Percentiles rank a stretch among this genome's conserved stretches.
phyloP scores from a whole-genome alignment of 768 basidiomycete species.

The Calocera cornea region DNA sequence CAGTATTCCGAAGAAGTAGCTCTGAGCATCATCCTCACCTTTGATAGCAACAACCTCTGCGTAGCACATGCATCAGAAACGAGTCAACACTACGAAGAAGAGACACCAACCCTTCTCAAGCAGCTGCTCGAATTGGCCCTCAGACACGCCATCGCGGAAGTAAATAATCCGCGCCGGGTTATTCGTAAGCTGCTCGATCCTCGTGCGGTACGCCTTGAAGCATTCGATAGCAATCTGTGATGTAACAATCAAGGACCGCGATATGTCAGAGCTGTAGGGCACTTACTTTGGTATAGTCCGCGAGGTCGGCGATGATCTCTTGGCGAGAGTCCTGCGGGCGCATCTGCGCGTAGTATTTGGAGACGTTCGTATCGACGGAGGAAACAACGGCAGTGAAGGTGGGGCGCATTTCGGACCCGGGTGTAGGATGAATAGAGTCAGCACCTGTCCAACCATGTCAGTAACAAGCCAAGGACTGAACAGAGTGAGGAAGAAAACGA shows the following conservation, averaged over 20 bases:
- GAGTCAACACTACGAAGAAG: constrained; percentile 3
- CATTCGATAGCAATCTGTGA: constrained; percentile 25
- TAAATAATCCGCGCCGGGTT: constrained; percentile 38
- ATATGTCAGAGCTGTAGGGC: neutral
- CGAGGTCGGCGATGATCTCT: constrained; percentile 64
- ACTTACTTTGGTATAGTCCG: constrained; percentile 47
- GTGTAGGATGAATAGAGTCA: constrained; percentile 72
- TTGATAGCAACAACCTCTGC: constrained; percentile 47
- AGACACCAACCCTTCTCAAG: constrained; percentile 39
- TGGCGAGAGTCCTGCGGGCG: constrained; percentile 53
- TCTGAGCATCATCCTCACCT: constrained; percentile 28
- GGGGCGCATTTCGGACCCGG: constrained; percentile 63
- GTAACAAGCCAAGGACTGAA: too few relatives aligned
- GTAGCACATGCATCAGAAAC: constrained; percentile 3
- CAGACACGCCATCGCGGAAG: constrained; percentile 39
- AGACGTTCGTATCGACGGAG: constrained; percentile 60
- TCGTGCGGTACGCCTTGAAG: constrained; percentile 43
- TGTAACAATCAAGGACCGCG: neutral
- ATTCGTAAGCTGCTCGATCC: constrained; percentile 36
- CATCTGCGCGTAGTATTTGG: constrained; percentile 53
- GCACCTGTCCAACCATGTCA: too few relatives aligned
- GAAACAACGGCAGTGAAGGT: constrained; percentile 72
- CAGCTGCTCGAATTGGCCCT: constrained; percentile 37
- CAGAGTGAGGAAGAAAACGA: too few relatives aligned
- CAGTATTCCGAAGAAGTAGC: too few relatives aligned